Evolutionary conservation across 2,329 filamentous ascomycete species (phyloP), one percentile per base, ranked within the genome.

Genomic region (Aspergillus ustus): DNA sequence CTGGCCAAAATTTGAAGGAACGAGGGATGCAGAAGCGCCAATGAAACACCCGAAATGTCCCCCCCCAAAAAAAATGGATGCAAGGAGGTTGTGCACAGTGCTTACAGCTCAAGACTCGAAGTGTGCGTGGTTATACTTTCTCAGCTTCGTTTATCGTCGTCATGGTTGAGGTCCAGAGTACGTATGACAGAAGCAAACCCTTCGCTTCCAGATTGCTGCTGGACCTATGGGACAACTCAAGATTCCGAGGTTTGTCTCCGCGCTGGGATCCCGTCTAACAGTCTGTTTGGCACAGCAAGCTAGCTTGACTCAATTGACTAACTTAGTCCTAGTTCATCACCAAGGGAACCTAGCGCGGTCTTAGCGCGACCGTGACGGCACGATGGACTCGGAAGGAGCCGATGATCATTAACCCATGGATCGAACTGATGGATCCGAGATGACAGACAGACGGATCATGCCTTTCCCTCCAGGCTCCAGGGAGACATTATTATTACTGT

Each of bases 341-440:
- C 46, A 22, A 37, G 44, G 17, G 44, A 60, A 49, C 34, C 58
- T 60, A 59, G 51, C 20, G 57, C 40, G 43, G 20, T 22, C 59
- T 46, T 51, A 57, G 59, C 46, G 59, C 37, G 13, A 51, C 17
- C 28, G 20, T 56, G 59, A 43, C 29, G 43, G 40, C 28, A 25
- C 7, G n/a, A 44, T 60, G 58, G 46, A 52, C 52, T 52, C 58
- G 52, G 59, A 46, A 57, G 40, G 48, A 50, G 59, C 59, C 59
- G 59, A 61, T 61, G 59, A 61, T 61, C 53, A 61, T 61, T 61
- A 57, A 53, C 59, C 48, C 49, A 57, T 52, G 52, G 58, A 60
- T 52, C 43, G 15, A 37, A 52, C 50, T 25, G 29, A 22, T 44
- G 52, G 52, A 48, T 48, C 44, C 52, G 22, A 55, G 28, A 46